Conservation (phyloP, 495 filamentous ascomycete genomes). For the Tuber indicum region DNA sequence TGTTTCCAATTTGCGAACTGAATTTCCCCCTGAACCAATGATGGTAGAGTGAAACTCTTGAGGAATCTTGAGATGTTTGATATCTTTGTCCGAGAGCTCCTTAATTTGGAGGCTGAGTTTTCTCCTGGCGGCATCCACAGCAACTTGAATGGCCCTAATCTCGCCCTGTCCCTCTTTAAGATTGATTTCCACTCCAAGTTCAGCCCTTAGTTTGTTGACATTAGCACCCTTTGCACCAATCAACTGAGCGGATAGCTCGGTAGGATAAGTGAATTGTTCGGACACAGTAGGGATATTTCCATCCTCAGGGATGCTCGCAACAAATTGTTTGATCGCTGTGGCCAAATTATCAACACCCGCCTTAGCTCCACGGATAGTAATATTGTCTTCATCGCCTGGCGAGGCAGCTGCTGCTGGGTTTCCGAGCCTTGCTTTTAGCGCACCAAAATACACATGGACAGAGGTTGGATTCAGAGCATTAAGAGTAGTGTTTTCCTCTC, state of each 20-base stretch:
- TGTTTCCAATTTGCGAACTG: conserved; percentile 43
- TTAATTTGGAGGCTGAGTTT: conserved; percentile 44
- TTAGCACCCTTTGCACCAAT: conserved; percentile 90
- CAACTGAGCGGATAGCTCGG: conserved; percentile 85
- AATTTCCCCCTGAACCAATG: conserved; percentile 38
- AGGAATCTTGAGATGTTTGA: conserved; percentile 28
- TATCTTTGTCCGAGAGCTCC: conserved; percentile 43
- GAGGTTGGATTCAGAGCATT: conserved; percentile 40
- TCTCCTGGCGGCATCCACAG: conserved; percentile 64
- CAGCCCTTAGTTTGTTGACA: conserved; percentile 89
- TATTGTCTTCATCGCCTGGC: conserved; percentile 50
- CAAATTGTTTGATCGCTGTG: conserved; percentile 64
- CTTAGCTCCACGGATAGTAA: conserved; percentile 70
- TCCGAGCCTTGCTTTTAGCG: conserved; percentile 26
- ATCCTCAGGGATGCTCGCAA: conserved; percentile 81
- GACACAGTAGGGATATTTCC: conserved; percentile 73
- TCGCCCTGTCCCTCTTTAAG: conserved; percentile 65
- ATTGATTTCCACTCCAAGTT: conserved; percentile 96
- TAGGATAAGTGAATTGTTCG: conserved; percentile 80
- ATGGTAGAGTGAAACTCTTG: conserved; percentile 39
- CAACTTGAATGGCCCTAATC: conserved; percentile 56
- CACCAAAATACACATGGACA: conserved; percentile 34
- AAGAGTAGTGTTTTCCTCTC: conserved; percentile 54
- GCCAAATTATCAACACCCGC: conserved; percentile 62
- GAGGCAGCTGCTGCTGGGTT: conserved; percentile 57